Conservation (phyloP, 305 asterid species). For the Plantago coronopus region DNA sequence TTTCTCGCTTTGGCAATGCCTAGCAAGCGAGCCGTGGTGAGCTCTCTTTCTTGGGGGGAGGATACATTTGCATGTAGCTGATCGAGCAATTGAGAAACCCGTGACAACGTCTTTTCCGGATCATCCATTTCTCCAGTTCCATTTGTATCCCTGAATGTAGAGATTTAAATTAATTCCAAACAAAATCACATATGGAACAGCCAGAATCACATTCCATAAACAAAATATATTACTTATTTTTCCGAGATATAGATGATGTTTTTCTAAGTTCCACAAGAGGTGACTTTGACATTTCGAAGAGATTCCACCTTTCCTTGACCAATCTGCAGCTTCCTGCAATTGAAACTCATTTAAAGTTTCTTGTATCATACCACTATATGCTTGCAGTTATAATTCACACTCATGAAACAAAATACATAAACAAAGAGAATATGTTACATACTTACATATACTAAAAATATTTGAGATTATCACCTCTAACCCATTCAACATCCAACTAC, state of each 20-base stretch:
- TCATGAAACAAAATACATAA: background rate
- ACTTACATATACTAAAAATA: background rate
- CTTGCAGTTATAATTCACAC: slow-evolving; percentile 17
- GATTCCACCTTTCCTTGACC: slow-evolving; percentile 27
- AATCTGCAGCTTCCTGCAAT: slow-evolving; percentile 40
- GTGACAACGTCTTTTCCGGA: slow-evolving; percentile 49
- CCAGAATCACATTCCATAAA: background rate
- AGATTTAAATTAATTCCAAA: slow-evolving; percentile 16
- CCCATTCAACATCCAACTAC: slow-evolving; percentile 17
- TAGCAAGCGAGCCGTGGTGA: slow-evolving; percentile 73
- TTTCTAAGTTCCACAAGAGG: slow-evolving; percentile 40
- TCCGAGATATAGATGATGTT: slow-evolving; percentile 43
- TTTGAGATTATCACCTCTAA: slow-evolving; percentile 15
- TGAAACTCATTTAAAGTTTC: slow-evolving; percentile 26
- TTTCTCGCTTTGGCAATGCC: slow-evolving; percentile 75
- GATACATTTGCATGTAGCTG: slow-evolving; percentile 68
- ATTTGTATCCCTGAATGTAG: slow-evolving; percentile 57
- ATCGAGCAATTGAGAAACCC: slow-evolving; percentile 73
- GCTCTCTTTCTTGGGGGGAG: slow-evolving; percentile 73
- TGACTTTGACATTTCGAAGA: slow-evolving; percentile 61
- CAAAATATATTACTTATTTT: slow-evolving; percentile 40
- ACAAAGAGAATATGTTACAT: background rate
- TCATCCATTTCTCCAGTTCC: slow-evolving; percentile 69
- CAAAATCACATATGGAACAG: background rate
- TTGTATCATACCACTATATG: slow-evolving; percentile 14